phyloP scores from a whole-genome alignment of 148 eudicot species.

The Cornus kousa region DNA sequence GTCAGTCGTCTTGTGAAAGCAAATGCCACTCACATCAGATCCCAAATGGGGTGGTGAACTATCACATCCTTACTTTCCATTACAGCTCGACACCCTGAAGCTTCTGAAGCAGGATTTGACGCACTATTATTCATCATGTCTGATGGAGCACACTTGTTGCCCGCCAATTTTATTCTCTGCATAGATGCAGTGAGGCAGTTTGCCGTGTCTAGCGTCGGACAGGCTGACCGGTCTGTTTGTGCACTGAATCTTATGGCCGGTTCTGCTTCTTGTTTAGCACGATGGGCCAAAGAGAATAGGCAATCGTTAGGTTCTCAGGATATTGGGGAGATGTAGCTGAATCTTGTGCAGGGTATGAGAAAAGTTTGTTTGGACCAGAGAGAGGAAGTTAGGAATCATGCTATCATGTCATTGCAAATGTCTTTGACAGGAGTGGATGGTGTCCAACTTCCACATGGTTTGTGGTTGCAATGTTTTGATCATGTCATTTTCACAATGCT shows the following conservation, averaged over 20 bases:
- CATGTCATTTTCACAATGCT: slow-evolving; percentile 71
- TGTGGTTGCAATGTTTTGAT: slow-evolving; percentile 81
- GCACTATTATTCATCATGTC: slow-evolving; percentile 65
- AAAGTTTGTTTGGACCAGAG: slow-evolving; percentile 83
- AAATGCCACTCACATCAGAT: slow-evolving; percentile 75
- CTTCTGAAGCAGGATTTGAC: slow-evolving; percentile 78
- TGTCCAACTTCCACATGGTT: slow-evolving; percentile 41
- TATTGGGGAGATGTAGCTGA: slow-evolving; percentile 84
- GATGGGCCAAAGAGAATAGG: slow-evolving; percentile 53
- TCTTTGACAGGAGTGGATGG: slow-evolving; percentile 55
- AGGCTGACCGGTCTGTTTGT: slow-evolving; percentile 53
- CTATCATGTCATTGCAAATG: slow-evolving; percentile 51
- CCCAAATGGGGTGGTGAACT: slow-evolving; percentile 87
- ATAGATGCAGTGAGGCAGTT: slow-evolving; percentile 67
- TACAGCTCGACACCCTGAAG: slow-evolving; percentile 80
- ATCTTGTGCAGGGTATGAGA: slow-evolving; percentile 72
- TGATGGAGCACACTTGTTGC: slow-evolving; percentile 64
- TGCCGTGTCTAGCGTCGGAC: slow-evolving; percentile 78
- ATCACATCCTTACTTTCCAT: slow-evolving; percentile 66
- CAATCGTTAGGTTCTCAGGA: slow-evolving; percentile 54
- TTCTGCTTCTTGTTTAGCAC: slow-evolving; percentile 55
- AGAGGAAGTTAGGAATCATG: slow-evolving; percentile 78
- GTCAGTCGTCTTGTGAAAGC: slow-evolving; percentile 81
- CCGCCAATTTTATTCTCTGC: slow-evolving; percentile 66
- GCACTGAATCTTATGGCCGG: slow-evolving; percentile 73